Evolutionary conservation across 352 stramenopile genomes (phyloP).

Genomic region (Globisporangium barbulae): DNA sequence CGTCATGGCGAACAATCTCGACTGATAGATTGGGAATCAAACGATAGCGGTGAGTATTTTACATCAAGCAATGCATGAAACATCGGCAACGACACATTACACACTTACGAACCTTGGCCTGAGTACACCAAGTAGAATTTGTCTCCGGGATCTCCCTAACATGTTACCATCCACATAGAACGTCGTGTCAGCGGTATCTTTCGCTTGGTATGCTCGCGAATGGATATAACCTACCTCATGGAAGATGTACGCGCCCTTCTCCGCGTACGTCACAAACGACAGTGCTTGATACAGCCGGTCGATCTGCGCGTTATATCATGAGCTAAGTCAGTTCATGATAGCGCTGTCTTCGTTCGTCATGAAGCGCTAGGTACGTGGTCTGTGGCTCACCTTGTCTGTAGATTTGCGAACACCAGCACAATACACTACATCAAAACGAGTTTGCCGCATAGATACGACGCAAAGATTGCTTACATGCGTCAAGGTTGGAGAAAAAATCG

Average conservation of each 20-base stretch:
- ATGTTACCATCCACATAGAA: conserved; percentile 1
- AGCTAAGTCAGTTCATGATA: neutral
- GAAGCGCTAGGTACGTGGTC: neutral
- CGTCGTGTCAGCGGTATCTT: neutral
- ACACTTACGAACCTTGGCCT: conserved; percentile 48
- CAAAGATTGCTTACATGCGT: conserved; percentile 46
- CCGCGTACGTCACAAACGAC: conserved; percentile 36
- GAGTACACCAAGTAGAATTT: conserved; percentile 80
- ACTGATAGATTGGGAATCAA: conserved; percentile 25
- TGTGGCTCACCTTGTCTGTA: conserved; percentile 31
- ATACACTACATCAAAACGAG: conserved; percentile 5
- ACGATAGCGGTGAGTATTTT: neutral
- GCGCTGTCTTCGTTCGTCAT: neutral
- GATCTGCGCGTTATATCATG: conserved; percentile 27
- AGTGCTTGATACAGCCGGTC: conserved; percentile 79
- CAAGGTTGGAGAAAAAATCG: conserved; percentile 78
- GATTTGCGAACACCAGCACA: neutral
- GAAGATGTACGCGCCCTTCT: conserved; percentile 59
- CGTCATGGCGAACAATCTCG: conserved; percentile 44
- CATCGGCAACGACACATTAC: neutral
- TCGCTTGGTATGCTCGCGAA: neutral
- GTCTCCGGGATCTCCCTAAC: conserved; percentile 65
- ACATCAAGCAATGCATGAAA: neutral
- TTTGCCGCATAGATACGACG: neutral
- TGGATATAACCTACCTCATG: conserved; percentile 31